Evolutionary conservation across 2,329 filamentous ascomycete genomes (phyloP).

Genomic region (Zalaria obscura): DNA sequence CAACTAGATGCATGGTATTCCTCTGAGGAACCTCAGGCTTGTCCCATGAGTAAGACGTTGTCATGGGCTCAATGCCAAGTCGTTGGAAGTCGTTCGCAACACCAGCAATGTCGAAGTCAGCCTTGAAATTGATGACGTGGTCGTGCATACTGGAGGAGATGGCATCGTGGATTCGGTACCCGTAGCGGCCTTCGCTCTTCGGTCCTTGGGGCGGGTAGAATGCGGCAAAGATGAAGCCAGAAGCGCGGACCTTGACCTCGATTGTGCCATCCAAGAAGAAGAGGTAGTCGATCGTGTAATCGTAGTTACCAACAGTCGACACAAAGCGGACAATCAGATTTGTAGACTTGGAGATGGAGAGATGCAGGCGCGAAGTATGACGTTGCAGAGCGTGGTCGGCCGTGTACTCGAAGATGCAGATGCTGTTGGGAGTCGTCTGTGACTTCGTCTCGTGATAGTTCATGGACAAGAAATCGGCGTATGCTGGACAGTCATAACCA

Average conservation of each 20-base stretch:
- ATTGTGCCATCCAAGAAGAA: slow-evolving; percentile 41
- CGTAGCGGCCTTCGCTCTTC: slow-evolving; percentile 18
- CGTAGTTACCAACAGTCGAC: slow-evolving; percentile 41
- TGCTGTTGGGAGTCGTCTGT: slow-evolving; percentile 31
- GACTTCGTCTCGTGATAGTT: slow-evolving; percentile 30
- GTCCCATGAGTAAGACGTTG: slow-evolving; percentile 16
- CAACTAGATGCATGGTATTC: slow-evolving; percentile 18
- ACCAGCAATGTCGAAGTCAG: slow-evolving; percentile 24
- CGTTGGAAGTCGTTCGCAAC: slow-evolving; percentile 20
- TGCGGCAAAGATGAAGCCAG: slow-evolving; percentile 40
- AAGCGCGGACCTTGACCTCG: slow-evolving; percentile 36
- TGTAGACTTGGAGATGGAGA: slow-evolving; percentile 31
- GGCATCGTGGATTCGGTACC: slow-evolving; percentile 23
- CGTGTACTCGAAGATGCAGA: slow-evolving; percentile 43
- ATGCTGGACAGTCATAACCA: slow-evolving; percentile 40
- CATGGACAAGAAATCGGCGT: slow-evolving; percentile 37
- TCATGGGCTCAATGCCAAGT: slow-evolving; percentile 15
- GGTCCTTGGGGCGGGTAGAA: slow-evolving; percentile 24
- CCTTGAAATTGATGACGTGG: slow-evolving; percentile 28
- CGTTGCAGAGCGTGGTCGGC: slow-evolving; percentile 36
- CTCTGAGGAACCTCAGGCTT: slow-evolving; percentile 12
- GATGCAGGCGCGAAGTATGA: slow-evolving; percentile 29
- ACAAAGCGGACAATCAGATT: slow-evolving; percentile 32
- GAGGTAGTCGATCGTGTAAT: slow-evolving; percentile 36
- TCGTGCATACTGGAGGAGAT: slow-evolving; percentile 24